Evolutionary conservation across 2,329 filamentous ascomycete species (phyloP).

Genomic region (Helminthosporium solani): DNA sequence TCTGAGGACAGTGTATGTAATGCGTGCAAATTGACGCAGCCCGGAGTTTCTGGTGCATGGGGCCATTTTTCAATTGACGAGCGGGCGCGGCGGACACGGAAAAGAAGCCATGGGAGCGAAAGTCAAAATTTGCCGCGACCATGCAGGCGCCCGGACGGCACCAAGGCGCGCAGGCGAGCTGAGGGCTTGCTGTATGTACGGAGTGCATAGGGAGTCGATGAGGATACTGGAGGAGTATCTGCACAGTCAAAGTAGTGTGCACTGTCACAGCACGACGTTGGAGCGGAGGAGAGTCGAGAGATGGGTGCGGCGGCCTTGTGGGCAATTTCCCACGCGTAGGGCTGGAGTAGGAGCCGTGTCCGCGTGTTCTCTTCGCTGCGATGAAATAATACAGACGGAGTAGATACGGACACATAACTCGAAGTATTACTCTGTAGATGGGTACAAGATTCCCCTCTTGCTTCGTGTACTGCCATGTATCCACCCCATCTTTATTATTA

Average conservation of each 20-base stretch:
- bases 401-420: too few species aligned
- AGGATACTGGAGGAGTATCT: neutral
- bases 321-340: neutral
- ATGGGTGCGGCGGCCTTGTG: neutral
- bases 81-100: neutral
- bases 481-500: neutral
- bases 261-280: too few species aligned
- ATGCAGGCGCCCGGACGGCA: slow-evolving; percentile 20
- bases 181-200: too few species aligned
- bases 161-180: slow-evolving; percentile 16
- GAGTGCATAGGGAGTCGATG: too few species aligned
- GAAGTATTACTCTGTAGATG: too few species aligned
- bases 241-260: too few species aligned
- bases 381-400: too few species aligned
- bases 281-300: too few species aligned
- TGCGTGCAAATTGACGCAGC: slow-evolving; percentile 10
- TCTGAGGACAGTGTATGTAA: slow-evolving; percentile 6
- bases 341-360: neutral
- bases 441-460: too few species aligned
- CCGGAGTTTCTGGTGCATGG: slow-evolving; percentile 13
- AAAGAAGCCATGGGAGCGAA: too few species aligned
- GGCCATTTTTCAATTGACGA: neutral
- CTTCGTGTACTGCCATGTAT: too few species aligned
- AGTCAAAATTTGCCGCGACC: neutral
- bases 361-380: neutral